Percentiles rank a stretch among this genome's conserved stretches.
Conservation (phyloP, 495 filamentous ascomycete species). For the Astrothelium macrocarpum region DNA sequence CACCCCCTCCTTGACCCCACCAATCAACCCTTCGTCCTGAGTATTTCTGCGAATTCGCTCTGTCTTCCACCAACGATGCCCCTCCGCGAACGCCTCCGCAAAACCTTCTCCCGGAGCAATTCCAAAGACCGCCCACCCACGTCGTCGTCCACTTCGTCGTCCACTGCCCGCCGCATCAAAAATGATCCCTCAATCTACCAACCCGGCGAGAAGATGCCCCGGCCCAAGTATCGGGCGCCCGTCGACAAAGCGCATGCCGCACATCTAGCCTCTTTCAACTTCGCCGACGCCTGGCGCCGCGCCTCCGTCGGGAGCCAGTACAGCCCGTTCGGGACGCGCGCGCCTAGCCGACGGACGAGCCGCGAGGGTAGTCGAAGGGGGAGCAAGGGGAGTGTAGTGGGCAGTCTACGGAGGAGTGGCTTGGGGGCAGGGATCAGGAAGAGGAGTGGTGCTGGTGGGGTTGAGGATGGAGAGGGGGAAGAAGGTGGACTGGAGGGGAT, state of each 20-base stretch:
- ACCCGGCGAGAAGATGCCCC: conserved; percentile 35
- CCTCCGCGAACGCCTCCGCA: conserved; percentile 31
- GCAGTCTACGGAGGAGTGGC: not conserved
- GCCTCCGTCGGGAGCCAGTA: conserved; percentile 29
- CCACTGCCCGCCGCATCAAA: conserved; percentile 2
- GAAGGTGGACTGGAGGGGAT: not conserved
- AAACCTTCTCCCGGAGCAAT: conserved; percentile 24
- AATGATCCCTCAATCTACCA: conserved; percentile 27
- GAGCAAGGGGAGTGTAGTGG: not conserved
- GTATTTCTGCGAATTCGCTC: too few species aligned
- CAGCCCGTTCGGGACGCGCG: conserved; percentile 31
- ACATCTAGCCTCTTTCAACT: conserved; percentile 31
- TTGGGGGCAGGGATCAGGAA: not conserved
- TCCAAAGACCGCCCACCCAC: too few species aligned
- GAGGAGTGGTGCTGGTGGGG: not conserved
- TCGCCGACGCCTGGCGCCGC: conserved; percentile 29
- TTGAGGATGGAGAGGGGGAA: not conserved
- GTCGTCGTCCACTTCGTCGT: too few species aligned
- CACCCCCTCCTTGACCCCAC: not conserved
- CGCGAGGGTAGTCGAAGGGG: not conserved
- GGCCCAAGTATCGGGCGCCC: conserved; percentile 34
- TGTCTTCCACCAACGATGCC: conserved; percentile 24
- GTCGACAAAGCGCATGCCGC: conserved; percentile 32
- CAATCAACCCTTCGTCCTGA: conserved; percentile 1
- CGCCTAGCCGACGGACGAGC: conserved; percentile 15